phyloP scores from a whole-genome alignment of 768 basidiomycete species.

The Hypholoma fasciculare region DNA sequence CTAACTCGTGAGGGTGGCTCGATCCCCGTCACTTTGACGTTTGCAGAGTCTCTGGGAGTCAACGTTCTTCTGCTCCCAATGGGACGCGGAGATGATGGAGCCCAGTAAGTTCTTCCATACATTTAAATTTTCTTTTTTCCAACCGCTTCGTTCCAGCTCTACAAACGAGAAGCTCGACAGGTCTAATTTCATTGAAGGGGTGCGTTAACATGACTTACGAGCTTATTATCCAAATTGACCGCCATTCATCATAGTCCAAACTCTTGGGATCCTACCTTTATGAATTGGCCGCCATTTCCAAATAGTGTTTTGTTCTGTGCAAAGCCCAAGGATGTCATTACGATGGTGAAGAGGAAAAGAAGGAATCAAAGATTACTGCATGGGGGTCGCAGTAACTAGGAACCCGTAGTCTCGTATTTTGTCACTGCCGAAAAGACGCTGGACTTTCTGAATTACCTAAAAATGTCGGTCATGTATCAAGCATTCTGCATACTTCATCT shows the following conservation, averaged over 20 bases:
- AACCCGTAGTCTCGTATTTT: no score
- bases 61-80: constrained; percentile 91
- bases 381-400: no score
- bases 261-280: constrained; percentile 81
- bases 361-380: no score
- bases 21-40: constrained; percentile 91
- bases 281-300: constrained; percentile 50
- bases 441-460: no score
- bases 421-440: no score
- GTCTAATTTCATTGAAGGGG: constrained; percentile 87
- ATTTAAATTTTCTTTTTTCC: not conserved
- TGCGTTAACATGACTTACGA: constrained; percentile 30
- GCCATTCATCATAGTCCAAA: constrained; percentile 52
- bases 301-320: not conserved
- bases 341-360: not conserved
- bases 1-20: constrained; percentile 92
- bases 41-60: constrained; percentile 83
- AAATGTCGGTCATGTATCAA: not conserved
- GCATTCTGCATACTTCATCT: not conserved
- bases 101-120: constrained; percentile 59
- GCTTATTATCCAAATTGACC: not conserved
- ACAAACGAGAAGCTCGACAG: constrained; percentile 95
- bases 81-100: constrained; percentile 94
- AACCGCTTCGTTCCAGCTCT: constrained; percentile 46
- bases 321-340: not conserved